Conservation (phyloP, 495 filamentous ascomycete species). For the Neurospora sp. region DNA sequence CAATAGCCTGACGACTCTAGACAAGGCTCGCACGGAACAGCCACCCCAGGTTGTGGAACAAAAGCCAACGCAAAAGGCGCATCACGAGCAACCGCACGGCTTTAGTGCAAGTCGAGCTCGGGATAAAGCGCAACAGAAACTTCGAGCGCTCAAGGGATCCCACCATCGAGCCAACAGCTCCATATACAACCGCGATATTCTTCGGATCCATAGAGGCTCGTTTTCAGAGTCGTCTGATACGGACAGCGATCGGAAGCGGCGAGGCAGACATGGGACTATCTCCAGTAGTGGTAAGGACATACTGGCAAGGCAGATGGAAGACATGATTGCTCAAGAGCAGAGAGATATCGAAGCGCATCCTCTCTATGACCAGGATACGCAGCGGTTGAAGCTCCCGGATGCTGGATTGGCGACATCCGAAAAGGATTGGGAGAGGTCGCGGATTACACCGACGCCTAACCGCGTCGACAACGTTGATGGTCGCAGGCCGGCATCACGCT, state of each 20-base stretch:
- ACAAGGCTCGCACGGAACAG: conserved; percentile 8
- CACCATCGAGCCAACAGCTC: conserved; percentile 36
- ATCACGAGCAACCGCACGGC: conserved; percentile 19
- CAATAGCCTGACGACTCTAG: conserved; percentile 1
- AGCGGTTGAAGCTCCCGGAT: conserved; percentile 20
- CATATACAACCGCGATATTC: conserved; percentile 29
- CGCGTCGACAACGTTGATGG: conserved; percentile 6
- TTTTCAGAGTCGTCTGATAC: conserved; percentile 38
- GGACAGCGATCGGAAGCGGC: conserved; percentile 31
- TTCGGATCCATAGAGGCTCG: conserved; percentile 29
- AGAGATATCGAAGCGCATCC: conserved; percentile 23
- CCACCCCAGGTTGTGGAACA: conserved; percentile 10
- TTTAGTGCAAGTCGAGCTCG: conserved; percentile 19
- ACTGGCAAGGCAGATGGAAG: conserved; percentile 57
- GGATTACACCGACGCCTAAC: conserved; percentile 11
- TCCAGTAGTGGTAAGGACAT: conserved; percentile 39
- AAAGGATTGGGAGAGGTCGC: conserved; percentile 2
- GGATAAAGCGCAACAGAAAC: conserved; percentile 38
- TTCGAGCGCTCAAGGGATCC: conserved; percentile 36
- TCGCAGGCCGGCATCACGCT: conserved; percentile 21
- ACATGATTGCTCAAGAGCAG: conserved; percentile 48
- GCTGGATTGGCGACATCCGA: conserved; percentile 22
- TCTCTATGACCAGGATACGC: conserved; percentile 19
- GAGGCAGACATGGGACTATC: conserved; percentile 26
- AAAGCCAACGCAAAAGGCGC: not conserved